Conservation (phyloP, 345 rosid species). For the Eucalyptus dawsonii region DNA sequence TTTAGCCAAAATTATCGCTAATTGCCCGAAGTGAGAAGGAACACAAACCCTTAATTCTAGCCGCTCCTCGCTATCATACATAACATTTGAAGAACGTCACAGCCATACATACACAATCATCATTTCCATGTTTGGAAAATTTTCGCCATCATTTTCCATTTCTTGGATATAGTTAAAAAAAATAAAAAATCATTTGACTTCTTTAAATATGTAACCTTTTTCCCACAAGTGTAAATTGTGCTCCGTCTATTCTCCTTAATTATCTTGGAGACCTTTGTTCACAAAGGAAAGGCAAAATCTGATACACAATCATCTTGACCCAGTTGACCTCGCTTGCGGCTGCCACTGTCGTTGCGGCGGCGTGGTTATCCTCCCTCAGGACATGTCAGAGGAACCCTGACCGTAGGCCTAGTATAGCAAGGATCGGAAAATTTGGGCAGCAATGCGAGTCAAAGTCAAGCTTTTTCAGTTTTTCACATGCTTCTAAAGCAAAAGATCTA, state of each 20-base stretch:
- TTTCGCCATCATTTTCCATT: not conserved
- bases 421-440: not conserved
- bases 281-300: not conserved
- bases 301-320: not conserved
- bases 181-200: not conserved
- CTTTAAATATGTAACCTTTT: not conserved
- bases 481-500: not conserved
- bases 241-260: not conserved
- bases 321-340: not conserved
- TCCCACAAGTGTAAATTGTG: not conserved
- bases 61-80: not conserved
- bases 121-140: not conserved
- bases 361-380: constrained; percentile 50
- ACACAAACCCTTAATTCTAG: not conserved
- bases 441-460: not conserved
- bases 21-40: not conserved
- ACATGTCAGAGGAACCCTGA: constrained; percentile 14
- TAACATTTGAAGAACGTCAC: not conserved
- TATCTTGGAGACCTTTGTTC: not conserved
- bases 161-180: not conserved
- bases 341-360: not conserved
- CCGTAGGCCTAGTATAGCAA: not conserved
- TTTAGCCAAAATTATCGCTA: not conserved
- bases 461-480: not conserved
- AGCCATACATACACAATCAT: not conserved